Base-by-base conservation (phyloP, 495 filamentous ascomycete genomes). In the Penicillium waksmanii region DNA sequence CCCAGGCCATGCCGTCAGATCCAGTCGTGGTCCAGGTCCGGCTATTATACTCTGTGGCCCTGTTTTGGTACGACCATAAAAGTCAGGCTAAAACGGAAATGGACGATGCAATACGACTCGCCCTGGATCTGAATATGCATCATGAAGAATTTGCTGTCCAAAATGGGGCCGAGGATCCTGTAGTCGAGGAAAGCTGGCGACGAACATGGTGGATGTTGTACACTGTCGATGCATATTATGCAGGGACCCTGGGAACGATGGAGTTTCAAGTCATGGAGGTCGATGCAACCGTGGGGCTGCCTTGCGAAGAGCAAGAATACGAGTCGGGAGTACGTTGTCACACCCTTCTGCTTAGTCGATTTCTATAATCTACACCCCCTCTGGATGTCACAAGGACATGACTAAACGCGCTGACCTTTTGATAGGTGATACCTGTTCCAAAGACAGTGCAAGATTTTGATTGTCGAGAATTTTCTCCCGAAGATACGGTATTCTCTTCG, bases 241-340 rank as follows among this genome's bases (percentile, higher is more conserved):
- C 71, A 1, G 73, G 73, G 5, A 73, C 69, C 13, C 50, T 69
- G 35, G 65, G 66, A 5, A 73, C 69, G 0, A 66, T 64, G 63
- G 57, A 58, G 2, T 87, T 89, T 60, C 63, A 75, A 27, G 73
- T 87, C 34, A 80, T 81, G 54, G 76, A 83, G 44, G 77, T 89
- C 44, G 69, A 74, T 44, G 72, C 82, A 9, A 83, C 86, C 36
- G 87, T 87, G 4, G 82, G 78, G 11, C 73, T 94, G n/a, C 91
- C 91, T 2, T 93, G 90, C 63, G 89, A 93, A 58, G 88, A 95
- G 67, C 70, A 74, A n/a, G 80, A 89, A 46, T 95, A 88, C 76
- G 68, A 76, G 42, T 78, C 76, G 48, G 87, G 85, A 58, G 86
- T 89, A 78, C 64, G 83, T 80, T 48, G 27, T 57, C 46, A 63